Evolutionary conservation across 179 eudicot genomes (phyloP).

Genomic region (Silene coronaria): DNA sequence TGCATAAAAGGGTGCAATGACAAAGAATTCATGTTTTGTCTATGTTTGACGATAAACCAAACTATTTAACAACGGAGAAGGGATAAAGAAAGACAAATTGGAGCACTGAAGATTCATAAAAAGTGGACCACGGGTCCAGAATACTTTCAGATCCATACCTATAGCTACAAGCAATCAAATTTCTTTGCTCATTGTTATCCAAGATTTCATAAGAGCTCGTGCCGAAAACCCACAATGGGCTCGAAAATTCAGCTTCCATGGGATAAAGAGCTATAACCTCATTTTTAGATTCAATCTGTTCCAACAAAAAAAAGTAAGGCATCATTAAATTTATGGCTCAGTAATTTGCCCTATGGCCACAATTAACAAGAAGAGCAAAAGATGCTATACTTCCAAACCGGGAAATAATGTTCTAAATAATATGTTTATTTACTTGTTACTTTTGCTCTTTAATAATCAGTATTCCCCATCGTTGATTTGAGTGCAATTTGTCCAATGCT

Average conservation of each 20-base stretch:
- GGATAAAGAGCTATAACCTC: slow-evolving; percentile 64
- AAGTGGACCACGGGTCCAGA: background rate
- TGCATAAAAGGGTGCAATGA: background rate
- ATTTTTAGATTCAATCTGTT: slow-evolving; percentile 66
- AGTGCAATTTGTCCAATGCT: background rate
- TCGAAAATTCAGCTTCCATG: slow-evolving; percentile 85
- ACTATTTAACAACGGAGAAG: background rate
- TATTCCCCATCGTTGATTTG: background rate
- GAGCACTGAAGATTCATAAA: background rate
- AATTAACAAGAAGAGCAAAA: background rate
- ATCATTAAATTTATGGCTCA: background rate
- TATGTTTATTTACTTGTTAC: background rate
- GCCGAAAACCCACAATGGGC: slow-evolving; percentile 92
- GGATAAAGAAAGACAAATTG: background rate
- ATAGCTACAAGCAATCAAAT: slow-evolving; percentile 77
- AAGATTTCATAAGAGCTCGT: slow-evolving; percentile 68
- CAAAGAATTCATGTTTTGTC: background rate
- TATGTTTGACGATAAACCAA: background rate
- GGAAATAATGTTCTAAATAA: background rate
- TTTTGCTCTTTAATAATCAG: background rate
- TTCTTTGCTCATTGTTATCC: slow-evolving; percentile 31
- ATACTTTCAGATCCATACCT: slow-evolving; percentile 42
- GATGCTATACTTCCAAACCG: too few relatives aligned
- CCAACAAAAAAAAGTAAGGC: background rate
- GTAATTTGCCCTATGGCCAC: background rate